Percentiles rank a stretch among this genome's conserved stretches.
phyloP scores from a whole-genome alignment of 1,139 yeast species.

The Geotrichum klebahnii region DNA sequence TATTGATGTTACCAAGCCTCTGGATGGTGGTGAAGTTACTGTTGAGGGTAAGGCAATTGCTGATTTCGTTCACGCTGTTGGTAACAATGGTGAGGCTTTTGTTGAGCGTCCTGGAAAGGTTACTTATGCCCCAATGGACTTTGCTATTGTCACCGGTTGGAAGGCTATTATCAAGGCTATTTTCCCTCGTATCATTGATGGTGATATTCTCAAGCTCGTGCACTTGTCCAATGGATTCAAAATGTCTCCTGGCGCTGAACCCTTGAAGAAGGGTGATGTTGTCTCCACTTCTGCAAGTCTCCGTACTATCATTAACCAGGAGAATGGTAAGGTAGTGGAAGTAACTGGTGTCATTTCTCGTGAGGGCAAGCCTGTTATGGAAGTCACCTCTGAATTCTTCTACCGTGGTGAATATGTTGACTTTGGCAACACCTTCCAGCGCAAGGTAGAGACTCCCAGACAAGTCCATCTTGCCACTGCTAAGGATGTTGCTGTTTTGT shows the following conservation, averaged over 20 bases:
- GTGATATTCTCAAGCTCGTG: conserved; percentile 88
- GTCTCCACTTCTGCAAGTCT: conserved; percentile 81
- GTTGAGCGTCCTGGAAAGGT: conserved; percentile 82
- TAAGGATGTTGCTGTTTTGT: conserved; percentile 89
- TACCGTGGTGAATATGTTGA: conserved; percentile 90
- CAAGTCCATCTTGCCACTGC: conserved; percentile 67
- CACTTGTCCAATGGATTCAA: conserved; percentile 93
- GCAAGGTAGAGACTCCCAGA: conserved; percentile 80
- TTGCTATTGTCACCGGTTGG: conserved; percentile 98
- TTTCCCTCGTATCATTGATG: conserved; percentile 94
- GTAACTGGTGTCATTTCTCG: conserved; percentile 87
- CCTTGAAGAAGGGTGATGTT: conserved; percentile 82
- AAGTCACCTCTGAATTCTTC: conserved; percentile 90
- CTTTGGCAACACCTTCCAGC: conserved; percentile 88
- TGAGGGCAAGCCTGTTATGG: conserved; percentile 78
- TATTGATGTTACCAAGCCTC: conserved; percentile 57
- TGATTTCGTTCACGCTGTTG: conserved; percentile 94
- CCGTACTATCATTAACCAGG: conserved; percentile 82
- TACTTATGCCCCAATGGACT: conserved; percentile 96
- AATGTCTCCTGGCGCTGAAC: conserved; percentile 88
- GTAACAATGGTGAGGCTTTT: conserved; percentile 94
- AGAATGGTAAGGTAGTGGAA: conserved; percentile 92
- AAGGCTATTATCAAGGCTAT: conserved; percentile 94
- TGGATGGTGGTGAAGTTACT: conserved; percentile 63
- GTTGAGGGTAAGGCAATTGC: conserved; percentile 76